phyloP scores from a whole-genome alignment of 768 basidiomycete species.

The Amanita molliuscula region DNA sequence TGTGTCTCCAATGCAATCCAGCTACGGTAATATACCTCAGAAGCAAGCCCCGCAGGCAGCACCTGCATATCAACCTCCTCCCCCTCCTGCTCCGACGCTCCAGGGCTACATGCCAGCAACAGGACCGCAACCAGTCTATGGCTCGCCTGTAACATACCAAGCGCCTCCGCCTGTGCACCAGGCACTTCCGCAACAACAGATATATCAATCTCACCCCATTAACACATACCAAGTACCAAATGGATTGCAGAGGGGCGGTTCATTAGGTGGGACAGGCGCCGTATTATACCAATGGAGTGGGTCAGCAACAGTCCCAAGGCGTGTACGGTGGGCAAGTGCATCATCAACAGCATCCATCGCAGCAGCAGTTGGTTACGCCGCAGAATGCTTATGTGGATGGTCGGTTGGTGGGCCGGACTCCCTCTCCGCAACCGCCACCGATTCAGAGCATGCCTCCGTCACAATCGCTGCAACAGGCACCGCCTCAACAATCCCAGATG shows the following conservation, averaged over 20 bases:
- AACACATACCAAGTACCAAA: conserved; percentile 12
- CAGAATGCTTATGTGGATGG: conserved; percentile 28
- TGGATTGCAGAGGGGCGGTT: conserved; percentile 19
- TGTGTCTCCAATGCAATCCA: neutral
- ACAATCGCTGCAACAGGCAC: conserved; percentile 19
- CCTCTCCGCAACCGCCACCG: conserved; percentile 37
- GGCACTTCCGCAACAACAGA: conserved; percentile 13
- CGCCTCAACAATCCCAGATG: conserved; percentile 3
- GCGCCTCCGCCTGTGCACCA: conserved; percentile 12
- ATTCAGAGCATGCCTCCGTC: conserved; percentile 12
- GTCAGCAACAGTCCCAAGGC: conserved; percentile 16
- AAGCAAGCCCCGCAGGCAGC: neutral
- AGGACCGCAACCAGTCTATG: conserved; percentile 9
- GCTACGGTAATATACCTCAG: neutral
- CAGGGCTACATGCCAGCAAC: conserved; percentile 7
- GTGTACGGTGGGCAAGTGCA: conserved; percentile 16
- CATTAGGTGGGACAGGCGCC: conserved; percentile 7
- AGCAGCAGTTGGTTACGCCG: conserved; percentile 16
- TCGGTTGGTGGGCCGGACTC: conserved; percentile 37
- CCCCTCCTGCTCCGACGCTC: neutral
- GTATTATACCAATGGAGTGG: conserved; percentile 23
- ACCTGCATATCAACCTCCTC: conserved; percentile 4
- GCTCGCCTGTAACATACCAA: conserved; percentile 8
- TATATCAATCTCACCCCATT: conserved; percentile 14
- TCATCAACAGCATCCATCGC: conserved; percentile 18